Evolutionary conservation across 805 yeast genomes (phyloP).

Genomic region (Starmerella bombicola): DNA sequence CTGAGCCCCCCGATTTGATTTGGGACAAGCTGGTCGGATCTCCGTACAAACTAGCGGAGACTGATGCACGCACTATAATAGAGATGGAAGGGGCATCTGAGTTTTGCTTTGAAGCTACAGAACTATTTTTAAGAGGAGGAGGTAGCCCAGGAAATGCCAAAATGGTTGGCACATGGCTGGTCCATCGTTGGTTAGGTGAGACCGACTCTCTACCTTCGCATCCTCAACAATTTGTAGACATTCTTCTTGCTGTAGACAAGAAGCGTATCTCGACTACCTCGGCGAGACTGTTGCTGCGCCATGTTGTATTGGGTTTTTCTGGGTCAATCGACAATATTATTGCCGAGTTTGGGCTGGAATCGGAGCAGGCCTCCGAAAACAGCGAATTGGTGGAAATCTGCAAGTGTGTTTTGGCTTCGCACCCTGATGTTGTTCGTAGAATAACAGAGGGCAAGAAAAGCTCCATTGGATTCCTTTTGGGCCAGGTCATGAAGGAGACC

Average conservation of each 20-base stretch:
- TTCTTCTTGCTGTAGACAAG: slow-evolving; percentile 40
- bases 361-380: slow-evolving; percentile 27
- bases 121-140: slow-evolving; percentile 21
- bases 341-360: slow-evolving; percentile 35
- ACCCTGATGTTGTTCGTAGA: slow-evolving; percentile 45
- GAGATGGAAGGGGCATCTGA: slow-evolving; percentile 34
- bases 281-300: slow-evolving; percentile 52
- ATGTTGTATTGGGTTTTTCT: slow-evolving; percentile 30
- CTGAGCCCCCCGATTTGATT: slow-evolving; percentile 50
- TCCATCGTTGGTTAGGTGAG: slow-evolving; percentile 67
- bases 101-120: slow-evolving; percentile 33
- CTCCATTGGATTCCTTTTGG: slow-evolving; percentile 66
- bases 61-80: slow-evolving; percentile 62
- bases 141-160: slow-evolving; percentile 25
- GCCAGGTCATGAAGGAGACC: slow-evolving; percentile 68
- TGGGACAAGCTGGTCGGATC: slow-evolving; percentile 34
- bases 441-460: slow-evolving; percentile 48
- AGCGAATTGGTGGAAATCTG: slow-evolving; percentile 37
- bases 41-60: slow-evolving; percentile 48
- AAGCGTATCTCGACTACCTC: slow-evolving; percentile 49
- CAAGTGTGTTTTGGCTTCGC: slow-evolving; percentile 32
- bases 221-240: slow-evolving; percentile 38
- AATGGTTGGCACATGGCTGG: slow-evolving; percentile 62
- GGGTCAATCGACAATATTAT: slow-evolving; percentile 36
- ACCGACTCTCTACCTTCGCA: slow-evolving; percentile 39